phyloP scores from a whole-genome alignment of 257 asterid genomes.

The Plectranthus barbatus region DNA sequence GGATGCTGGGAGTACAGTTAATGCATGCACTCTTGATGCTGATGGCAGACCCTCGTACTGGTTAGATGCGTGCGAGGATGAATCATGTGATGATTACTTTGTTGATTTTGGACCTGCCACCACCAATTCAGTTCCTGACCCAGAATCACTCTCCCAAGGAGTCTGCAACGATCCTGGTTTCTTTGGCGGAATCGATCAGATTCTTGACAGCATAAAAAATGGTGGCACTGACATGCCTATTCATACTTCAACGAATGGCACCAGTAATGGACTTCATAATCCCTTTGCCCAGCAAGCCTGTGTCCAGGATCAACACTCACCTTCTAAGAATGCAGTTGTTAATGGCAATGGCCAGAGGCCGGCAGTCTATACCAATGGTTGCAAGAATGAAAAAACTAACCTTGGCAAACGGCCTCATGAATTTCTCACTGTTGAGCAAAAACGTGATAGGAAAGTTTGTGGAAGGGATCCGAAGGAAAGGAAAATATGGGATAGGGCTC shows the following conservation, averaged over 20 bases:
- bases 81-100: constrained; percentile 56
- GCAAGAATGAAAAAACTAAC: constrained; percentile 17
- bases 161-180: constrained; percentile 45
- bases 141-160: constrained; percentile 12
- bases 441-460: constrained; percentile 38
- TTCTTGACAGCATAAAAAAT: constrained; percentile 48
- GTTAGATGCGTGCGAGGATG: constrained; percentile 89
- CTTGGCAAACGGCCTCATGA: constrained; percentile 26
- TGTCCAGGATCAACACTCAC: constrained; percentile 9
- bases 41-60: constrained; percentile 64
- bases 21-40: constrained; percentile 15
- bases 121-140: constrained; percentile 1
- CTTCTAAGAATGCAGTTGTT: constrained; percentile 10
- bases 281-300: constrained; percentile 6
- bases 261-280: constrained; percentile 10
- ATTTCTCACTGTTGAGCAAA: constrained; percentile 19
- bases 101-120: constrained; percentile 35
- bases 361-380: constrained; percentile 13
- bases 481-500: constrained; percentile 38
- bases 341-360: constrained; percentile 23
- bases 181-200: constrained; percentile 71
- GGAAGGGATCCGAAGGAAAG: constrained; percentile 40
- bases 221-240: constrained; percentile 31
- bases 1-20: constrained; percentile 33
- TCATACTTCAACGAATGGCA: neutral